Evolutionary conservation across 2,329 filamentous ascomycete genomes (phyloP).

Genomic region (Trichocomaceae sp.): DNA sequence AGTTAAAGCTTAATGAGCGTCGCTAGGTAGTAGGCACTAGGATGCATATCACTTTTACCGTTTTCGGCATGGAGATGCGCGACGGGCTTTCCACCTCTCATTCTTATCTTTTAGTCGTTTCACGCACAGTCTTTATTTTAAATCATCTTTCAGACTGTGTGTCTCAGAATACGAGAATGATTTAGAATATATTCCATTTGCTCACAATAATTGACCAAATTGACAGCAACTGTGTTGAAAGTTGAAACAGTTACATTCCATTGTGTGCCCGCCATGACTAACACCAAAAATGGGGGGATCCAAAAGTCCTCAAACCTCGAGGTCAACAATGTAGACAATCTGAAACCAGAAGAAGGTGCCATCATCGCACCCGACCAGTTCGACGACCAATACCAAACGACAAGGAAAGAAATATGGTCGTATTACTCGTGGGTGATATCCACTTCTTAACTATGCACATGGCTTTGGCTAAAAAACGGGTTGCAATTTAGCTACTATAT

Average conservation of each 20-base stretch:
- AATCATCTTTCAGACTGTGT: neutral
- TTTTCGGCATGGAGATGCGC: neutral
- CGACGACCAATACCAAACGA: constrained; percentile 47
- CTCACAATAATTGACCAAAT: neutral
- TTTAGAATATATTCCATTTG: neutral
- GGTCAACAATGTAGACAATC: constrained; percentile 8
- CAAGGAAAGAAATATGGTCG: constrained; percentile 50
- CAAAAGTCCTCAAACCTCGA: neutral
- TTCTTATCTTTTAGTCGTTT: neutral
- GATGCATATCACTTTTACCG: constrained; percentile 1
- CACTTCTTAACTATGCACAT: neutral
- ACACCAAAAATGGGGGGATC: neutral
- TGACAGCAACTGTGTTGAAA: neutral
- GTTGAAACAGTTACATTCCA: neutral
- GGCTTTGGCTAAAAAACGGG: neutral
- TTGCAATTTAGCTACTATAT: constrained; percentile 51
- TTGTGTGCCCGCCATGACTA: neutral
- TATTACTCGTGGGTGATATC: constrained; percentile 43
- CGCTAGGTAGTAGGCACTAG: no score
- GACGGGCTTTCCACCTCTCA: neutral
- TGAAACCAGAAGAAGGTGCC: constrained; percentile 22
- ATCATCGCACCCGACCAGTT: constrained; percentile 50
- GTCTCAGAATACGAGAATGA: neutral
- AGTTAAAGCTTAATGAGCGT: neutral
- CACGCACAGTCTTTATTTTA: neutral